Conservation (phyloP, 2,329 filamentous ascomycete species). For the Cladosporium sp. region DNA sequence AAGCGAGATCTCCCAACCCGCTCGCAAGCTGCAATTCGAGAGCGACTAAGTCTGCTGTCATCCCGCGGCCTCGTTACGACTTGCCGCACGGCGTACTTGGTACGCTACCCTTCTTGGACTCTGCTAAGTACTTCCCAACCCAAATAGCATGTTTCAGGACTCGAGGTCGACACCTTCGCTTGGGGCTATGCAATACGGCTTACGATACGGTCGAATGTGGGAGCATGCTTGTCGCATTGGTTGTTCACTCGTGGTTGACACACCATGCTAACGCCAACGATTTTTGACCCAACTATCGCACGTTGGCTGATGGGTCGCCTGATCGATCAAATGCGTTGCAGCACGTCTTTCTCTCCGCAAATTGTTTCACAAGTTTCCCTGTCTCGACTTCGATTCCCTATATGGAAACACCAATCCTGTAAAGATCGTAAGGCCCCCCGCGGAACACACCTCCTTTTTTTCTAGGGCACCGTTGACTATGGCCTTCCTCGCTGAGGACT, state of each 20-base stretch:
- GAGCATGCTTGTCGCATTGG: no score
- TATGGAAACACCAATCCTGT: background rate
- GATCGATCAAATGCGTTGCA: background rate
- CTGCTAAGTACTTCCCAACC: slow-evolving; percentile 5
- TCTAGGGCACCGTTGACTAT: background rate
- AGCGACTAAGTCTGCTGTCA: background rate
- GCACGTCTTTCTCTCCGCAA: background rate
- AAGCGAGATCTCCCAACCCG: background rate
- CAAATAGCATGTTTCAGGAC: slow-evolving; percentile 3
- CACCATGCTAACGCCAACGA: background rate
- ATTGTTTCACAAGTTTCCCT: background rate
- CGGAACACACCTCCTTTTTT: background rate
- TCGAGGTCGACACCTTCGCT: background rate
- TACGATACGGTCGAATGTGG: background rate
- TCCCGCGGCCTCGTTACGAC: background rate
- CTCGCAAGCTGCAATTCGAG: background rate
- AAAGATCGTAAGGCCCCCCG: background rate
- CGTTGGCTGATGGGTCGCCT: background rate
- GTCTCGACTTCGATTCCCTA: background rate
- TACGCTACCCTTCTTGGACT: background rate
- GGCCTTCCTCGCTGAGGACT: background rate
- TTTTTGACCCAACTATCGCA: background rate
- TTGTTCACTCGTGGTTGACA: background rate
- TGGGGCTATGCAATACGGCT: background rate
- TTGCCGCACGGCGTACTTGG: background rate